Conservation (phyloP, 2,329 filamentous ascomycete species). For the Myrmaecium sp. region DNA sequence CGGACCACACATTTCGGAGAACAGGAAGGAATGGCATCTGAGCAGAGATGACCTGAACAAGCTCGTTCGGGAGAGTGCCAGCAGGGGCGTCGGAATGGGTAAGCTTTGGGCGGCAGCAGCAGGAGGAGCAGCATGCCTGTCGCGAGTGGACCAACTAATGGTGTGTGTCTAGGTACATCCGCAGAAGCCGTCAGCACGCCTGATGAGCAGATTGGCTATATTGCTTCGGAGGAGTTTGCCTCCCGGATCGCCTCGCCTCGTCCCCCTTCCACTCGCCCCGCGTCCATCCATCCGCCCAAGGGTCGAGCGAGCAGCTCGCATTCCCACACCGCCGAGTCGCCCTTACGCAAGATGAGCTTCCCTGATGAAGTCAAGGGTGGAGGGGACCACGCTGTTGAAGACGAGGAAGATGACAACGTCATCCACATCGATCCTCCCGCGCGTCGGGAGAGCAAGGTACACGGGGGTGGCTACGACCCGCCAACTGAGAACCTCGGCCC, state of each 20-base stretch:
- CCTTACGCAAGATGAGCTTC: constrained; percentile 33
- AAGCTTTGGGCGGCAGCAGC: constrained; percentile 14
- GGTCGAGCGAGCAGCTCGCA: constrained; percentile 28
- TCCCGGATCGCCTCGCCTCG: constrained; percentile 58
- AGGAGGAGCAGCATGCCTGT: no score
- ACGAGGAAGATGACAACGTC: constrained; percentile 38
- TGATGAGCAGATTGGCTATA: constrained; percentile 78
- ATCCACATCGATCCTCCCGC: constrained; percentile 64
- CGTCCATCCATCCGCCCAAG: constrained; percentile 28
- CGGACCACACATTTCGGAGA: constrained; percentile 38
- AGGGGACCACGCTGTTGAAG: constrained; percentile 23
- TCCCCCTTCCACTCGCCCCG: constrained; percentile 27
- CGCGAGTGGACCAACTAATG: constrained; percentile 13
- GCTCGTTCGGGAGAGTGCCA: constrained; percentile 58
- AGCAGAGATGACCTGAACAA: constrained; percentile 82
- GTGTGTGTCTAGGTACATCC: constrained; percentile 43
- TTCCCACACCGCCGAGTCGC: constrained; percentile 30
- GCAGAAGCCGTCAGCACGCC: constrained; percentile 54
- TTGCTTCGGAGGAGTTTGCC: constrained; percentile 70
- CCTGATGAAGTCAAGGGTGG: constrained; percentile 14
- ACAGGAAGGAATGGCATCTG: constrained; percentile 61
- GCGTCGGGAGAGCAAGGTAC: constrained; percentile 25
- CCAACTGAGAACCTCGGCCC: constrained; percentile 34
- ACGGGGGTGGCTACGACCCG: constrained; percentile 33
- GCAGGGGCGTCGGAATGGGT: constrained; percentile 35